These are phyloP conservation scores for Rugosomyces carneus DNA, from an alignment of 1,284 basidiomycete genomes.

Conservation along the genomic window DNA sequence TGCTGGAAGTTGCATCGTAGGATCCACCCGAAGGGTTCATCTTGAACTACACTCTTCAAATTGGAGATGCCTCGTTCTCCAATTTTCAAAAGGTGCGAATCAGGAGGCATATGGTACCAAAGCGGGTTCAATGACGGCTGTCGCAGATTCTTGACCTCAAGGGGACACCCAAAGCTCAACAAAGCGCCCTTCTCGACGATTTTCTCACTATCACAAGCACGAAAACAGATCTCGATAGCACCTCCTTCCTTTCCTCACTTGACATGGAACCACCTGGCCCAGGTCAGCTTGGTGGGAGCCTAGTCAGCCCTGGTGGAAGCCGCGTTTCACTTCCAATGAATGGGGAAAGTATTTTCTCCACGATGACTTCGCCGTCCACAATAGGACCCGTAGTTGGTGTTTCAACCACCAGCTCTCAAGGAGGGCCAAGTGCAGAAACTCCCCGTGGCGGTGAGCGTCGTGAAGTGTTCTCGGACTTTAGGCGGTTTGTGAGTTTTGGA, in stretches of 20 bases:
- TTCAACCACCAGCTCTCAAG: constrained; percentile 5
- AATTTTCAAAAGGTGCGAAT: constrained; percentile 91
- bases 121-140: constrained; percentile 2
- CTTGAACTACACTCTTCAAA: constrained; percentile 86
- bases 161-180: constrained; percentile 80
- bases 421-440: constrained; percentile 17
- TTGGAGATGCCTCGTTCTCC: constrained; percentile 88
- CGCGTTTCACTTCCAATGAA: constrained; percentile 44
- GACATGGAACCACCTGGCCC: constrained; percentile 83
- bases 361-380: constrained; percentile 50
- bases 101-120: not conserved
- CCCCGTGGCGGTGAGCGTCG: constrained; percentile 44
- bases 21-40: constrained; percentile 93
- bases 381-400: constrained; percentile 40
- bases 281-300: constrained; percentile 35
- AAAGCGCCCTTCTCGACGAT: constrained; percentile 85
- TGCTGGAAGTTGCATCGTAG: constrained; percentile 28
- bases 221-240: constrained; percentile 76
- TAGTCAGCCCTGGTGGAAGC: constrained; percentile 55
- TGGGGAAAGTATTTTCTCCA: constrained; percentile 46
- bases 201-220: constrained; percentile 90
- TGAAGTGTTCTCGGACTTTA: constrained; percentile 81
- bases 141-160: constrained; percentile 93
- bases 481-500: constrained; percentile 81
- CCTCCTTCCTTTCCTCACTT: constrained; percentile 85